Conservation (phyloP, 257 asterid genomes). For the Solanum habrochaites region DNA sequence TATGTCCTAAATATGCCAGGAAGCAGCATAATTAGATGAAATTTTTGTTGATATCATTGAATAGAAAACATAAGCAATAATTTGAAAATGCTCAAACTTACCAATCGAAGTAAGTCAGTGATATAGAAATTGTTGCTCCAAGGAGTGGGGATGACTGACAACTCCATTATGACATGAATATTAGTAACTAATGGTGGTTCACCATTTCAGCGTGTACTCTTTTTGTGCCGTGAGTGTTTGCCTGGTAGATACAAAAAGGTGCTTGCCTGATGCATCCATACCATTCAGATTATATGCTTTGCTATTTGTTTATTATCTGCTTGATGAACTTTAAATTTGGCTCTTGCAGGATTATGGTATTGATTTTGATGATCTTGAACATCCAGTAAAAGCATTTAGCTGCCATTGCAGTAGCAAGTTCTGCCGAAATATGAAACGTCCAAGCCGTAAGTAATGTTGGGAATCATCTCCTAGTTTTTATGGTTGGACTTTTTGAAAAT, state of each 20-base stretch:
- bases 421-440: slow-evolving; percentile 74
- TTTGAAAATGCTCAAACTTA: neutral
- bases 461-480: neutral
- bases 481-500: neutral
- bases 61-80: neutral
- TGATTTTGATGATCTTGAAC: slow-evolving; percentile 82
- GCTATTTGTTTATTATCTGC: slow-evolving; percentile 2
- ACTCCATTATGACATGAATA: neutral
- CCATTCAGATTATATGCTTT: neutral
- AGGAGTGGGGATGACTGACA: neutral
- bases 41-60: neutral
- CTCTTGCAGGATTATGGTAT: slow-evolving; percentile 80
- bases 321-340: neutral
- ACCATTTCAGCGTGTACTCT: neutral
- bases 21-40: neutral
- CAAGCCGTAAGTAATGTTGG: slow-evolving; percentile 42
- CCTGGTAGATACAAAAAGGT: neutral
- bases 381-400: slow-evolving; percentile 65
- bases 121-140: neutral
- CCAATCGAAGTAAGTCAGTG: neutral
- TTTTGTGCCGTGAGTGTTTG: neutral
- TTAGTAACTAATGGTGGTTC: neutral
- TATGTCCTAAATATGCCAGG: neutral
- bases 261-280: neutral
- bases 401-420: slow-evolving; percentile 81